Conservation (phyloP, 306 rosid species). For the Cucurbita ficifolia region DNA sequence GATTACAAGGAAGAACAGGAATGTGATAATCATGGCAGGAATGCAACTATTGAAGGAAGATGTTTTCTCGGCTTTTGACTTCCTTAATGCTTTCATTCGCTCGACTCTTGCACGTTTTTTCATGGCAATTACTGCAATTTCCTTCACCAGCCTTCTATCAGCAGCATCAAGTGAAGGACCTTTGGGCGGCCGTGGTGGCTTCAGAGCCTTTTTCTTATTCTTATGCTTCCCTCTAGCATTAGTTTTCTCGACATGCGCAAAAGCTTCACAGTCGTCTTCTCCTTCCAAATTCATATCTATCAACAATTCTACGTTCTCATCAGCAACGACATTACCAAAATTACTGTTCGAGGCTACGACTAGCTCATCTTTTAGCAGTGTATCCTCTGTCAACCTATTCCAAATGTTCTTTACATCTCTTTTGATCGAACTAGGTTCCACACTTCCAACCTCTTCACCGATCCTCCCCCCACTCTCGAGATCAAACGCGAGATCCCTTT, state of each 20-base stretch:
- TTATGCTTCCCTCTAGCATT: slow-evolving; percentile 53
- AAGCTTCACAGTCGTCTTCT: slow-evolving; percentile 9
- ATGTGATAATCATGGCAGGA: slow-evolving; percentile 56
- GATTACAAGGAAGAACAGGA: slow-evolving; percentile 64
- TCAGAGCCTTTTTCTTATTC: slow-evolving; percentile 55
- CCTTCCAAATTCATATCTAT: neutral
- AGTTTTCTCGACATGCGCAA: slow-evolving; percentile 21
- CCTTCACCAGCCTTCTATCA: slow-evolving; percentile 62
- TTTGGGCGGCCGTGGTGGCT: slow-evolving; percentile 92
- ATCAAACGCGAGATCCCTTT: slow-evolving; percentile 25
- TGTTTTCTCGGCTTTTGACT: slow-evolving; percentile 53
- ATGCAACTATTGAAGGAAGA: slow-evolving; percentile 37
- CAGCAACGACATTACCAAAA: neutral
- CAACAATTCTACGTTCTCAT: neutral
- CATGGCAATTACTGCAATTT: slow-evolving; percentile 67
- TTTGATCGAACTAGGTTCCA: neutral
- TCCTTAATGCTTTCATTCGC: slow-evolving; percentile 67
- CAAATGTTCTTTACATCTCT: neutral
- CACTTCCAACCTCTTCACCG: neutral
- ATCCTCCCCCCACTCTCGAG: slow-evolving; percentile 42
- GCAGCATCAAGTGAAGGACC: slow-evolving; percentile 77
- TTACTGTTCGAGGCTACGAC: neutral
- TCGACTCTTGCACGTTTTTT: slow-evolving; percentile 69
- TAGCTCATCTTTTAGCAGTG: neutral
- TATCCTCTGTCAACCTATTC: neutral